phyloP scores from a whole-genome alignment of 495 filamentous ascomycete species.

The Tetracladium setigerum region DNA sequence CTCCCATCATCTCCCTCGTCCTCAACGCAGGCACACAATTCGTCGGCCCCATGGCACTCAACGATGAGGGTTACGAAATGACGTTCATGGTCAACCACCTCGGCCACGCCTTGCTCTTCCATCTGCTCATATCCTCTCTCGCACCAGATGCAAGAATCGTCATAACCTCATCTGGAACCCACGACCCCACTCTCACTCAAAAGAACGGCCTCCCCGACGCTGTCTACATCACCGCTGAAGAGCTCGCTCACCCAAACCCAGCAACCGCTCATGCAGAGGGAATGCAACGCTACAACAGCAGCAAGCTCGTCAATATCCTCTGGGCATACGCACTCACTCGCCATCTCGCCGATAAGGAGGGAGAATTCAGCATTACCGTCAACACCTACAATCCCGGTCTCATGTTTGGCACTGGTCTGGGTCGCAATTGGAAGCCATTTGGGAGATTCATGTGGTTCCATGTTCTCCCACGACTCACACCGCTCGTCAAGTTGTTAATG shows the following conservation, averaged over 20 bases:
- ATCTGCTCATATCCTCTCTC: constrained; percentile 37
- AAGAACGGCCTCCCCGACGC: constrained; percentile 26
- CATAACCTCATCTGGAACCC: constrained; percentile 26
- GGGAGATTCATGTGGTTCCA: constrained; percentile 22
- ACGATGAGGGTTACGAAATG: constrained; percentile 31
- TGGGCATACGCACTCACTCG: constrained; percentile 34
- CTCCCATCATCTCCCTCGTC: constrained; percentile 34
- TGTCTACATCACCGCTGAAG: constrained; percentile 24
- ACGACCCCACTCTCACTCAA: constrained; percentile 23
- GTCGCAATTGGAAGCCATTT: constrained; percentile 16
- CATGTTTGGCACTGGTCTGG: constrained; percentile 39
- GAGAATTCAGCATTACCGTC: constrained; percentile 27
- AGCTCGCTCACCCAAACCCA: constrained; percentile 24
- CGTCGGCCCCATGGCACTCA: constrained; percentile 23
- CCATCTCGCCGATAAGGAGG: constrained; percentile 20
- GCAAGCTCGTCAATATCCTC: constrained; percentile 18
- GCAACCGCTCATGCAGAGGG: constrained; percentile 18
- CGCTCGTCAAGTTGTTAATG: constrained; percentile 25
- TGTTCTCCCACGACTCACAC: constrained; percentile 29
- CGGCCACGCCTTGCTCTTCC: constrained; percentile 43
- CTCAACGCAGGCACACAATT: constrained; percentile 41
- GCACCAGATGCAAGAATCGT: constrained; percentile 40
- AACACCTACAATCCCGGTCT: constrained; percentile 36
- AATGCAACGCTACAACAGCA: constrained; percentile 24
- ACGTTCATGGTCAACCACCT: constrained; percentile 29